Base-by-base conservation (phyloP, 352 stramenopile genomes). In the Phytophthora palmivora region DNA sequence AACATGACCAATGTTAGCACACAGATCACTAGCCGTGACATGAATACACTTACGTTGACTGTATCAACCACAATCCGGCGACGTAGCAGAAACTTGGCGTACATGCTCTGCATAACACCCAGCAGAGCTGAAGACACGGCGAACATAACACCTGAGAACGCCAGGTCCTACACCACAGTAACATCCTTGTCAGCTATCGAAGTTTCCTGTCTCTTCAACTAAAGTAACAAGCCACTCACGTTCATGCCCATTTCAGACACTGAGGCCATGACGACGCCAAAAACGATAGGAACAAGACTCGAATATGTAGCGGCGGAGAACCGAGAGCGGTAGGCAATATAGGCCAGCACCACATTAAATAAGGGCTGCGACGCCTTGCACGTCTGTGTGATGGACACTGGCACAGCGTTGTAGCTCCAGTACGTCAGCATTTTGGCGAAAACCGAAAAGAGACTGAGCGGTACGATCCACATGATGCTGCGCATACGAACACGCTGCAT, bases 191-290 rank as follows among this genome's bases (percentile, higher is more conserved):
- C 30, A 62, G 41, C 30, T n/a, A n/a, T n/a, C n/a, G n/a, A n/a
- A n/a, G n/a, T n/a, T n/a, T n/a, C n/a, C n/a, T n/a, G n/a, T n/a
- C n/a, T n/a, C n/a, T n/a, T n/a, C n/a, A n/a, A n/a, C n/a, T n/a
- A n/a, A n/a, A n/a, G n/a, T n/a, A n/a, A n/a, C n/a, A n/a, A n/a
- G n/a, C 10, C 15, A 67, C 66, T 38, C 62, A 88, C 78, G 59
- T 95, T 95, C 71, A 95, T 94, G 57, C 85, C 72, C 77, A 95
- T 93, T 62, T 95, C 87, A 5, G 87, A 95, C 33, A 95, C 82
- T 4, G 87, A 95, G 2, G 85, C 87, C 67, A 95, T 66, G 33
- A 92, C 63, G 45, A 95, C 87, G 11, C 87, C 87, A 45, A 91
- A 71, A 16, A 95, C 87, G 45, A 95, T 95, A 15, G 87, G 87